Percentiles rank a stretch among this genome's conserved stretches.
Conservation (phyloP, 2,329 filamentous ascomycete species). For the Colletotrichum sp. region DNA sequence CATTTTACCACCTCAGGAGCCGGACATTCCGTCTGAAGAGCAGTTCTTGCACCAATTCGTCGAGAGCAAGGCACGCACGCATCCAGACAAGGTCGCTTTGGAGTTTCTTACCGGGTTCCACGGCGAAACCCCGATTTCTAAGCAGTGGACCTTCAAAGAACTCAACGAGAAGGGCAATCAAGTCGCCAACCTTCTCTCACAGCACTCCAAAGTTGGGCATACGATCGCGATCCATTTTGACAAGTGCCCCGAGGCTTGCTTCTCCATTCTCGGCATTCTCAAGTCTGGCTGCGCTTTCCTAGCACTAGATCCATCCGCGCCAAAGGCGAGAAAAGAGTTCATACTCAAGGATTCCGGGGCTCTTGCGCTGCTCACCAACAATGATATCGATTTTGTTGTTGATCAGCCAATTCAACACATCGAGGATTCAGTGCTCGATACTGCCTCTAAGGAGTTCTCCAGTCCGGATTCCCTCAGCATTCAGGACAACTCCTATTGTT, state of each 20-base stretch:
- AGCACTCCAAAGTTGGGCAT: constrained; percentile 55
- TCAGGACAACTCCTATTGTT: constrained; percentile 75
- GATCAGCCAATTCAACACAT: constrained; percentile 37
- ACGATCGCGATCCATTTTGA: constrained; percentile 82
- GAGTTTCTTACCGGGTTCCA: constrained; percentile 73
- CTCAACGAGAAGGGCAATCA: constrained; percentile 74
- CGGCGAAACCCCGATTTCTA: constrained; percentile 46
- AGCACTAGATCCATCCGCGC: constrained; percentile 78
- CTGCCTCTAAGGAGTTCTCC: constrained; percentile 26
- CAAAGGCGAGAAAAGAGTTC: constrained; percentile 75
- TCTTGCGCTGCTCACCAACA: constrained; percentile 64
- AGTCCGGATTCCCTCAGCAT: constrained; percentile 23
- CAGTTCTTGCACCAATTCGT: constrained; percentile 79
- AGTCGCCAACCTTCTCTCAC: constrained; percentile 69
- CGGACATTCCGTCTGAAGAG: constrained; percentile 61
- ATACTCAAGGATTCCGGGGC: constrained; percentile 78
- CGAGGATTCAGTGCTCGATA: constrained; percentile 33
- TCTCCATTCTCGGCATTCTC: constrained; percentile 80
- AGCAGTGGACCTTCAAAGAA: constrained; percentile 76
- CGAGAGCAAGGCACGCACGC: constrained; percentile 61
- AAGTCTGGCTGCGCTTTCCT: constrained; percentile 85
- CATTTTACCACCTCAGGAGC: constrained; percentile 65
- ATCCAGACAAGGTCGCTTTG: constrained; percentile 70
- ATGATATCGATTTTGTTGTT: constrained; percentile 35
- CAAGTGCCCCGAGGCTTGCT: constrained; percentile 84